Evolutionary conservation across 2,329 filamentous ascomycete genomes (phyloP).

Genomic region (Arachnomyces sp.): DNA sequence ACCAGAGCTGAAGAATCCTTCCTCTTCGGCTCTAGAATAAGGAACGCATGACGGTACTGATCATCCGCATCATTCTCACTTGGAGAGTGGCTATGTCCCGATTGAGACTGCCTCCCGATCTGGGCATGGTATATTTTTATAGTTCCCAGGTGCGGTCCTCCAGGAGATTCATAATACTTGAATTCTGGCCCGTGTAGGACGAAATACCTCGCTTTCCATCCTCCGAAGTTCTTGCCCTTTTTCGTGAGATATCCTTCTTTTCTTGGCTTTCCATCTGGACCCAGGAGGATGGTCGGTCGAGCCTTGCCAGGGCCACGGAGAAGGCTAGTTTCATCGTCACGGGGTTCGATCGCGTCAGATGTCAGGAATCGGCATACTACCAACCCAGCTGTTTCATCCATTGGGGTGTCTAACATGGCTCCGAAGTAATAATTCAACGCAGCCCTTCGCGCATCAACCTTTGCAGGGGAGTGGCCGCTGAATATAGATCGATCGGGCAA

Average conservation of each 20-base stretch:
- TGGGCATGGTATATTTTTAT: constrained; percentile 88
- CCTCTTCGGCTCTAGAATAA: constrained; percentile 90
- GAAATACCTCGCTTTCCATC: constrained; percentile 84
- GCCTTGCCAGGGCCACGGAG: constrained; percentile 29
- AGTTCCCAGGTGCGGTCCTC: constrained; percentile 81
- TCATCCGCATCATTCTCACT: constrained; percentile 77
- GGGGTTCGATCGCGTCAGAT: constrained; percentile 50
- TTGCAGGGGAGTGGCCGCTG: constrained; percentile 84
- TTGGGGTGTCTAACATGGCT: constrained; percentile 69
- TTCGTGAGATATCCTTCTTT: constrained; percentile 93
- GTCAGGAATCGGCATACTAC: constrained; percentile 83
- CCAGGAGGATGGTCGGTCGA: constrained; percentile 29
- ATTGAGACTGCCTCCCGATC: constrained; percentile 82
- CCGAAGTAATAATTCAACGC: constrained; percentile 83
- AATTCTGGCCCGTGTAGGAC: constrained; percentile 62
- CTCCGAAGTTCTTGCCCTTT: constrained; percentile 95
- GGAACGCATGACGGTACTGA: constrained; percentile 92
- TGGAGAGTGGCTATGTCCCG: constrained; percentile 50
- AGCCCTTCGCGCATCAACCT: constrained; percentile 74
- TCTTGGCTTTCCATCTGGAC: constrained; percentile 57
- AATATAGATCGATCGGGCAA: constrained; percentile 82
- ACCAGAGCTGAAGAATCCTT: constrained; percentile 85
- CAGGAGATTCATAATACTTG: constrained; percentile 86
- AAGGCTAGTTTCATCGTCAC: constrained; percentile 46
- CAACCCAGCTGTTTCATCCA: constrained; percentile 67